These are phyloP conservation scores for Mortierella sp. DNA, from an alignment of 371 early-diverging fungal genomes.

Conservation along the genomic window DNA sequence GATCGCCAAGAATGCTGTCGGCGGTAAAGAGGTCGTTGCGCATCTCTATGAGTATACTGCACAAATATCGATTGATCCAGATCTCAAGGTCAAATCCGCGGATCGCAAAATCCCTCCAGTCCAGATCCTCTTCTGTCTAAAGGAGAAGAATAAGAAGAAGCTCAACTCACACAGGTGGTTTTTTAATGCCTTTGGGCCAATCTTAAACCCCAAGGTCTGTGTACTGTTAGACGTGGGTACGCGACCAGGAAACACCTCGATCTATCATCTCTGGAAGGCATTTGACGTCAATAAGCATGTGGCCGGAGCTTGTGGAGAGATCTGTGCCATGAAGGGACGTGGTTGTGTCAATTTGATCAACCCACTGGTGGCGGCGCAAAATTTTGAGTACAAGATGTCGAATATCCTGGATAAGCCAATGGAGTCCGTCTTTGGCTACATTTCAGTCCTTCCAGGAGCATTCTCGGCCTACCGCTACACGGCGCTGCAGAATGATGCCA, in stretches of 20 bases:
- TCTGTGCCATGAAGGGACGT: constrained; percentile 87
- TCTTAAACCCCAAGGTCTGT: constrained; percentile 88
- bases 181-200: constrained; percentile 92
- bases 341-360: constrained; percentile 79
- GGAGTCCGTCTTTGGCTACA: constrained; percentile 91
- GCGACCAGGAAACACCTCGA: constrained; percentile 82
- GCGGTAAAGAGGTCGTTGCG: constrained; percentile 71
- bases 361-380: constrained; percentile 94
- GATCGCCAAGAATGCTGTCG: constrained; percentile 77
- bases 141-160: constrained; percentile 90
- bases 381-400: constrained; percentile 94
- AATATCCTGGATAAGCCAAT: constrained; percentile 95
- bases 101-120: constrained; percentile 85
- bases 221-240: constrained; percentile 96
- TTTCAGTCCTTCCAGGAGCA: constrained; percentile 91
- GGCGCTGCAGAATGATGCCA: constrained; percentile 76
- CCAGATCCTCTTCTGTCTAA: constrained; percentile 92
- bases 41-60: constrained; percentile 96
- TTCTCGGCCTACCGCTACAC: constrained; percentile 92
- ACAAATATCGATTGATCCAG: constrained; percentile 80
- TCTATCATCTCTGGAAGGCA: constrained; percentile 93
- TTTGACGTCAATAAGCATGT: constrained; percentile 90
- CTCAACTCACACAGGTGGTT: constrained; percentile 98
- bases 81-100: constrained; percentile 74
- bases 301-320: constrained; percentile 97